Base-by-base conservation (phyloP, 352 stramenopile genomes). In the Globisporangium megalacanthum region DNA sequence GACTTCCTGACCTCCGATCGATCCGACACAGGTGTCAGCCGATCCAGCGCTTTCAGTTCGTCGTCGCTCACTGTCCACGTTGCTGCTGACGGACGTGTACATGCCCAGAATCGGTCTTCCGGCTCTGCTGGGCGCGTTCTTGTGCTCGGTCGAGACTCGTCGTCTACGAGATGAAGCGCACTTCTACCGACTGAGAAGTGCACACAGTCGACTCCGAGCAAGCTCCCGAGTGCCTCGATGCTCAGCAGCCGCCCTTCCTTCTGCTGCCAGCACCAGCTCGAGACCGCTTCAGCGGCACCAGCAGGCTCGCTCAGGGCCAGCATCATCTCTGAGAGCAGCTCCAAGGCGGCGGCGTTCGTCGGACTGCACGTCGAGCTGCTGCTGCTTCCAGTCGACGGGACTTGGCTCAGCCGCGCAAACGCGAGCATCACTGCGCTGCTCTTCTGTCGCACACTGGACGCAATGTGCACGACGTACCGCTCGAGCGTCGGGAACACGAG, bases 401-500 rank as follows among this genome's bases (percentile, higher is more conserved):
- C 49, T 41, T 59, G 51, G 48, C 60, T 71, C 29, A 81, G 44
- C 15, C 68, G 56, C 2, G 73, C 79, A 10, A 92, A 50, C 8
- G 76, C 67, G 14, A 73, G 44, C 15, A 89, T 68, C 20, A 89
- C 70, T 2, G 44, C 66, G 46, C 75, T 86, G 52, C 73, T 78
- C 52, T 74, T 71, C 33, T 85, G 75, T 0, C 79, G 75, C 25
- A 89, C 79, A 41, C 68, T 89, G 2, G 81, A 89, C 7, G 82
- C 79, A 22, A 88, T 70, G 49, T 92, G 82, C 59, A 85, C 74
- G 20, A 92, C 65, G 36, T 92, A 89, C 20, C 77, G 65, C 55
- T 92, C 81, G 33, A 89, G 64, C 6, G 74, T 89, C 8, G 79
- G 76, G 56, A 83, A 89, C 14, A 92, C 64, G 9, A 89, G 60